Evolutionary conservation across 2,329 filamentous ascomycete species (phyloP).

Genomic region (Diplodia corticola): DNA sequence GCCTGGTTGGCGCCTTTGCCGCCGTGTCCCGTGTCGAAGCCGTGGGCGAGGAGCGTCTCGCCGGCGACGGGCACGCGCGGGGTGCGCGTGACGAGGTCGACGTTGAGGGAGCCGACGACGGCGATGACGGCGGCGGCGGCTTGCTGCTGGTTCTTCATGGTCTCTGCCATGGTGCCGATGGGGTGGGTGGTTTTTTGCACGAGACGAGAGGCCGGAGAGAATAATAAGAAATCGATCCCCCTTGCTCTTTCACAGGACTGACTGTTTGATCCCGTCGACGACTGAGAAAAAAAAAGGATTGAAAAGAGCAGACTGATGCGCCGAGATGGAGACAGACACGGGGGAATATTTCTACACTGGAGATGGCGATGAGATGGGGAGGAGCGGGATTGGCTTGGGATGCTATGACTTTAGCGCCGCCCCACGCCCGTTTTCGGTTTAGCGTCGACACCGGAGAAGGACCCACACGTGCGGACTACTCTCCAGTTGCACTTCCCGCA

Average conservation of each 20-base stretch:
- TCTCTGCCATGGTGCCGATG: background rate
- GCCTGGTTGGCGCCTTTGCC: constrained; percentile 97
- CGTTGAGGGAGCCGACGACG: constrained; percentile 90
- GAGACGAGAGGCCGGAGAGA: background rate
- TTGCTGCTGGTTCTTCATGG: background rate
- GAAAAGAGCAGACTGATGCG: background rate
- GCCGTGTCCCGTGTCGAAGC: constrained; percentile 78
- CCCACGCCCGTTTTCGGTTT: constrained; percentile 1
- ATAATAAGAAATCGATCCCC: background rate
- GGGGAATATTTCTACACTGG: background rate
- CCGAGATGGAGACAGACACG: background rate
- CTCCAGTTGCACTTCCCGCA: background rate
- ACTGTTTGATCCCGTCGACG: background rate
- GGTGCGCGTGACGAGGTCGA: constrained; percentile 87
- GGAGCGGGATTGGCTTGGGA: background rate
- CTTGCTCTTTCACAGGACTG: background rate
- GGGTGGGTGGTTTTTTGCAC: too few species aligned
- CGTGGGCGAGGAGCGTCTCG: constrained; percentile 80
- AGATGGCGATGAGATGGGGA: background rate
- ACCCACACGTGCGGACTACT: background rate
- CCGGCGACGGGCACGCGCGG: constrained; percentile 79
- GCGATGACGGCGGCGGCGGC: constrained; percentile 70
- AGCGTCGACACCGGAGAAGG: background rate
- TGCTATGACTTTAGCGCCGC: background rate
- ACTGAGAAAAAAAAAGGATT: background rate